Base-by-base conservation (phyloP, 2,329 filamentous ascomycete genomes). In the Penicillium palitans region DNA sequence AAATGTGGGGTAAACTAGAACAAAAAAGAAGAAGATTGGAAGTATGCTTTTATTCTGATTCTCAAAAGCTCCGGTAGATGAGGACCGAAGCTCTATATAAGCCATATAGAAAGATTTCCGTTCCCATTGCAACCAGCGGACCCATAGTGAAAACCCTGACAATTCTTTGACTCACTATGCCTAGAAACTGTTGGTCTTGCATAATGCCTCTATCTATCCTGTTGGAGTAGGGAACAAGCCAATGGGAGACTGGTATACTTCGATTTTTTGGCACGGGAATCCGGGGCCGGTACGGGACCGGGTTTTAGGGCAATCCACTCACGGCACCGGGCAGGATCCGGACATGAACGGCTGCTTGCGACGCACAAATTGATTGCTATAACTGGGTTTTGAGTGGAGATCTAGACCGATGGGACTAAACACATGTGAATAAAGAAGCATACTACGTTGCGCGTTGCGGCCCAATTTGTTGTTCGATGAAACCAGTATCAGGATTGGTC, bases 311-410 rank as follows among this genome's bases (percentile, higher is more conserved):
- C 53, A 58, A 42, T 52, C 54, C 31, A 52, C 31, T 15, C 8
- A 27, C 67, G 69, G 69, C 19, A 24, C 69, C 68, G 69, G 55
- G 15, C 50, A 61, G 61, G 65, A 45, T 13, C 64, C 65, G 66
- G 54, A 40, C 35, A 49, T 59, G 59, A 50, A 60, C 45, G 56
- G 48, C 31, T 31, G 45, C 25, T 33, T 33, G 52, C 55, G 46
- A 61, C 48, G 59, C 51, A 39, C 35, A 45, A 39, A 54, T 57
- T 48, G 19, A 44, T 57, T 35, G 37, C 29, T 52, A 39, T 41
- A 8, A 10, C 35, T 17, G 13, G 3, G 10, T 37, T 53, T 35
- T 35, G 0, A 19, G 27, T 27, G 27, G 35, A 13, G 29, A 42
- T 42, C 9, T 6, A 40, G 21, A 41, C 21, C 29, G 27, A 8